These are phyloP conservation scores for Kuraishia piskuri DNA, from an alignment of 805 yeast genomes.

Conservation along the genomic window DNA sequence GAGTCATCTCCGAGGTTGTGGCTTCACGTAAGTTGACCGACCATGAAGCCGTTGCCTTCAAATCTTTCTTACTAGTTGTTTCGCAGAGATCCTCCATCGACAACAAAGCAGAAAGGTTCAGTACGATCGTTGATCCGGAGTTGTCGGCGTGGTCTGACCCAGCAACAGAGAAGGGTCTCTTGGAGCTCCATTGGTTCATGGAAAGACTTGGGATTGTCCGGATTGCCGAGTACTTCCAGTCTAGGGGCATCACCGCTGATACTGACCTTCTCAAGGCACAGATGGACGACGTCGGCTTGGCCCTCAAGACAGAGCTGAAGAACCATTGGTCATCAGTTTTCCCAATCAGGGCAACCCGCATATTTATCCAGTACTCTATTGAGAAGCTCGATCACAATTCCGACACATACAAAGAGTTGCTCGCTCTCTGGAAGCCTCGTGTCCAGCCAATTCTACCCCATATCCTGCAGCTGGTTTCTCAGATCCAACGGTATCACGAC, in stretches of 20 bases:
- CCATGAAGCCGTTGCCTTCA: constrained; percentile 91
- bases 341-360: constrained; percentile 92
- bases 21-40: constrained; percentile 65
- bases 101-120: constrained; percentile 64
- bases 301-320: constrained; percentile 66
- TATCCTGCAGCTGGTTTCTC: constrained; percentile 76
- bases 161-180: constrained; percentile 78
- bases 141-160: constrained; percentile 89
- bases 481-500: constrained; percentile 90
- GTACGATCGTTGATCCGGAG: constrained; percentile 89
- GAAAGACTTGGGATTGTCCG: constrained; percentile 91
- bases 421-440: constrained; percentile 86
- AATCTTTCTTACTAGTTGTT: constrained; percentile 84
- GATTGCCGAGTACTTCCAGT: constrained; percentile 84
- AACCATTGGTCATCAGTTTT: constrained; percentile 91
- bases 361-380: constrained; percentile 90
- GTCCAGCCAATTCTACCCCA: constrained; percentile 89
- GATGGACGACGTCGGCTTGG: constrained; percentile 86
- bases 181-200: constrained; percentile 96
- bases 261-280: constrained; percentile 69
- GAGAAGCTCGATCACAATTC: constrained; percentile 80
- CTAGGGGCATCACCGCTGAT: constrained; percentile 68
- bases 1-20: constrained; percentile 65
- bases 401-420: constrained; percentile 59
- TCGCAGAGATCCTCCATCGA: constrained; percentile 77